phyloP scores from a whole-genome alignment of 805 yeast genomes.

The Tetrapisispora taiwanensis region DNA sequence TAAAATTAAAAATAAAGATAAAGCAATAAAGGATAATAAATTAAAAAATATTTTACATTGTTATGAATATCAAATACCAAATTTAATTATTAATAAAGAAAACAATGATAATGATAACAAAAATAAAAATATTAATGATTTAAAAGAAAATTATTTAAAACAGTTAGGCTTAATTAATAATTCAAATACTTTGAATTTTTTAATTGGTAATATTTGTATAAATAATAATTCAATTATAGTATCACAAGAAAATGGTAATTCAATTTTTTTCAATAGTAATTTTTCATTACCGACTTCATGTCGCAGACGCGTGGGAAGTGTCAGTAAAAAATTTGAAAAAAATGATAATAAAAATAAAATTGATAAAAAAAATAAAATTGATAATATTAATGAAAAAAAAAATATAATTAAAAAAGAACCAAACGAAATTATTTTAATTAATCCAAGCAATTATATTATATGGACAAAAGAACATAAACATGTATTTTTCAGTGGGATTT shows the following conservation, averaged over 20 bases:
- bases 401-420: neutral
- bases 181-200: neutral
- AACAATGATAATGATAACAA: neutral
- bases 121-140: neutral
- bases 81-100: slow-evolving; percentile 6
- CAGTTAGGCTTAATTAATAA: neutral
- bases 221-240: neutral
- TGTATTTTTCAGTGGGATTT: slow-evolving; percentile 79
- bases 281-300: neutral
- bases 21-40: neutral
- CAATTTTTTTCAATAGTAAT: neutral
- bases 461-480: slow-evolving; percentile 83
- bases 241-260: neutral
- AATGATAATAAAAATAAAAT: neutral
- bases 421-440: slow-evolving; percentile 10
- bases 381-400: neutral
- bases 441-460: slow-evolving; percentile 55
- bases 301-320: neutral
- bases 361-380: neutral
- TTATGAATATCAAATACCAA: slow-evolving; percentile 24
- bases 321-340: neutral
- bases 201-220: neutral
- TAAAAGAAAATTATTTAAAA: neutral
- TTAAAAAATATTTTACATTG: slow-evolving; percentile 13
- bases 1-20: neutral